These are phyloP conservation scores for Durotheca rogersii DNA, from an alignment of 495 filamentous ascomycete species.

Conservation along the genomic window DNA sequence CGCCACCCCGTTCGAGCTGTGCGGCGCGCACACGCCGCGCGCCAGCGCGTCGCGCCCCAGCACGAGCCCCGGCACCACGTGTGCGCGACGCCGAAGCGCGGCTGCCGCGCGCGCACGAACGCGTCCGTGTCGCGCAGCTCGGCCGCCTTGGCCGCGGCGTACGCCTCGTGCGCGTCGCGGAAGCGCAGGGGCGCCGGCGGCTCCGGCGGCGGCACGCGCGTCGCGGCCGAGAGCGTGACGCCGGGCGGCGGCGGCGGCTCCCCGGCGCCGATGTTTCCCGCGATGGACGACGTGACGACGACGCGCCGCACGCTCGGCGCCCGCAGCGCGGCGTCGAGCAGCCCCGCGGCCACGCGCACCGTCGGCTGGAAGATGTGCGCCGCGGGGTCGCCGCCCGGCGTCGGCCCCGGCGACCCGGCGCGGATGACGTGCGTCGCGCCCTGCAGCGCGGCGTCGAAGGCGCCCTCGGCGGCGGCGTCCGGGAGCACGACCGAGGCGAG, in stretches of 20 bases:
- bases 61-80: conserved; percentile 42
- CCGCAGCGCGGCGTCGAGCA: conserved; percentile 36
- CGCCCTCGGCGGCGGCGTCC: conserved; percentile 43
- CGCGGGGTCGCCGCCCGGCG: conserved; percentile 16
- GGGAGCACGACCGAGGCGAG: conserved; percentile 45
- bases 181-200: conserved; percentile 10
- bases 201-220: conserved; percentile 15
- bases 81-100: conserved; percentile 41
- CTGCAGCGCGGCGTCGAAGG: conserved; percentile 48
- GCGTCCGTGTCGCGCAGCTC: conserved; percentile 39
- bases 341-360: conserved; percentile 19
- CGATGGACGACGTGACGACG: conserved; percentile 39
- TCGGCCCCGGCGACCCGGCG: conserved; percentile 45
- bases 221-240: conserved; percentile 12
- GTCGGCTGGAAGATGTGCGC: conserved; percentile 36
- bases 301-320: conserved; percentile 32
- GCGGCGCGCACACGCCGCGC: conserved; percentile 26
- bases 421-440: conserved; percentile 51
- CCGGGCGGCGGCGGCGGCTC: conserved; percentile 20
- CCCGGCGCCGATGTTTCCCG: conserved; percentile 12
- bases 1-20: conserved; percentile 30
- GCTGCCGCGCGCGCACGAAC: conserved; percentile 35
- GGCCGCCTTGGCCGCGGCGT: conserved; percentile 34
- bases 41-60: conserved; percentile 44
- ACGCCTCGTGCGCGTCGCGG: conserved; percentile 34